A percentile compares a stretch with the other conserved stretches of the same genome.
phyloP scores from a whole-genome alignment of 1,284 basidiomycete genomes.

The Ustilago crameri region DNA sequence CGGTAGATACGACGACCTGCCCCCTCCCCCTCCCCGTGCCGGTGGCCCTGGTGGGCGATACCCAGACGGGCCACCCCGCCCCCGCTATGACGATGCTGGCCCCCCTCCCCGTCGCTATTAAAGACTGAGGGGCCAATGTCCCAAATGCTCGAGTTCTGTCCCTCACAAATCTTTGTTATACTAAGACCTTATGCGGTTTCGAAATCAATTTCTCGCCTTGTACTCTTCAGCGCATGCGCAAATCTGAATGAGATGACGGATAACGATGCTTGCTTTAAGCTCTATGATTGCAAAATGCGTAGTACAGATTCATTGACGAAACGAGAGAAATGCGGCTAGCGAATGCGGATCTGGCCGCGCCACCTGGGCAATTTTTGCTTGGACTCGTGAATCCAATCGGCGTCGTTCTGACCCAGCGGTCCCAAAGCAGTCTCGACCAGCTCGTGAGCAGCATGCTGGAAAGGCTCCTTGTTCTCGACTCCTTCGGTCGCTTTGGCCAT shows the following conservation, averaged over 20 bases:
- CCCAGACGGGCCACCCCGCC: constrained; percentile 37
- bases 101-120: constrained; percentile 47
- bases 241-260: background rate
- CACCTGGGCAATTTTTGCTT: constrained; percentile 30
- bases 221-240: background rate
- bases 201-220: background rate
- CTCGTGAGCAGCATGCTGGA: constrained; percentile 21
- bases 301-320: too few species aligned
- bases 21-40: constrained; percentile 51
- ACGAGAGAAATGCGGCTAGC: constrained; percentile 2
- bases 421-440: constrained; percentile 27
- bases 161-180: constrained; percentile 9
- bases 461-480: constrained; percentile 12
- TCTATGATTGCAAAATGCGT: background rate
- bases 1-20: constrained; percentile 51
- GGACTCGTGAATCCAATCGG: constrained; percentile 38
- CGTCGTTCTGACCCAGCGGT: constrained; percentile 19
- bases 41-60: constrained; percentile 39
- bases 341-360: constrained; percentile 34
- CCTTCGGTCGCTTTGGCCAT: constrained; percentile 14
- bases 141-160: background rate
- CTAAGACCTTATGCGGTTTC: background rate
- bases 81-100: constrained; percentile 45
- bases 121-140: too few species aligned
- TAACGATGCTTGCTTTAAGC: background rate